These are phyloP conservation scores for Schoenoplectus triqueter DNA, from an alignment of 202 grass and related monocot genomes.

Conservation along the genomic window DNA sequence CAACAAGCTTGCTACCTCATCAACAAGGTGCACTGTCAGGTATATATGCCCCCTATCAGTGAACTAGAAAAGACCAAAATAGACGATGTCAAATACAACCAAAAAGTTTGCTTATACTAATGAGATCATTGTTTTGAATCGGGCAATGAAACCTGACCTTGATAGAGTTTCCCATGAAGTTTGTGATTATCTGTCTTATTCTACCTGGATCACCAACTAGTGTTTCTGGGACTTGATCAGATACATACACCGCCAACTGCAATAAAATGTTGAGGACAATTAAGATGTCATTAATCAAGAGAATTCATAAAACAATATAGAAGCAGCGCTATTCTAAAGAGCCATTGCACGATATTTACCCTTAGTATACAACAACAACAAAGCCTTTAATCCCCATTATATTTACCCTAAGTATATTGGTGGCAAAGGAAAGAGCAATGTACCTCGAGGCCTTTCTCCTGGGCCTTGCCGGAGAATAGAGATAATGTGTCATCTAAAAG, in stretches of 20 bases:
- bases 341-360: too few relatives aligned
- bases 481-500: conserved; percentile 92
- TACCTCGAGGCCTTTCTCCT: conserved; percentile 96
- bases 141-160: conserved; percentile 61
- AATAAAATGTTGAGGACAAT: not conserved
- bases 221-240: conserved; percentile 82
- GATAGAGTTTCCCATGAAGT: conserved; percentile 94
- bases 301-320: not conserved
- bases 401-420: not conserved
- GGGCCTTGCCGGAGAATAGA: conserved; percentile 92
- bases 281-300: conserved; percentile 7
- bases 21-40: conserved; percentile 82
- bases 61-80: conserved; percentile 63
- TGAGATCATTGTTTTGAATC: conserved; percentile 34
- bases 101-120: conserved; percentile 22
- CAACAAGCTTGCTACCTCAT: conserved; percentile 62
- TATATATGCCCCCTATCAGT: conserved; percentile 95
- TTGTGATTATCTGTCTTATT: conserved; percentile 98
- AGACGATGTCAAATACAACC: conserved; percentile 40
- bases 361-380: too few relatives aligned
- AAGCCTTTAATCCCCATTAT: too few relatives aligned
- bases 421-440: conserved; percentile 15
- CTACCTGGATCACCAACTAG: conserved; percentile 85
- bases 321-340: too few relatives aligned
- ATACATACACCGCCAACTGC: conserved; percentile 85